Evolutionary conservation across 305 asterid genomes (phyloP).

Genomic region (Solanum aculeatissimum): DNA sequence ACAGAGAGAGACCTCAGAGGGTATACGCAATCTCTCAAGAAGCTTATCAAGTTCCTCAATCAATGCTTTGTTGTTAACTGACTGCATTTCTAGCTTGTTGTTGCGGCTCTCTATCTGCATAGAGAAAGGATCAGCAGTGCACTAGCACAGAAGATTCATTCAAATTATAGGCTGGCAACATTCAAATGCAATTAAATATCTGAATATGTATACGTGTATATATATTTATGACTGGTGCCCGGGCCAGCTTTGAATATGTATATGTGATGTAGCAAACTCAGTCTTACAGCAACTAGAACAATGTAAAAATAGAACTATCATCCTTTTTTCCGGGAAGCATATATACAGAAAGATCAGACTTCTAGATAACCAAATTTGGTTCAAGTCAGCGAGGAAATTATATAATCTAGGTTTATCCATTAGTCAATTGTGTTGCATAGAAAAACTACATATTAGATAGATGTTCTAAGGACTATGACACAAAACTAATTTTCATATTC

Average conservation of each 20-base stretch:
- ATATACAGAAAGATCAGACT: neutral
- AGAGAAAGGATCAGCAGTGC: conserved; percentile 4
- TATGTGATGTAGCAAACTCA: neutral
- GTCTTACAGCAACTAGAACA: neutral
- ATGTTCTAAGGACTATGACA: neutral
- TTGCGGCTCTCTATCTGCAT: conserved; percentile 92
- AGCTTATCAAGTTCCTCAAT: conserved; percentile 94
- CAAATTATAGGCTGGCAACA: neutral
- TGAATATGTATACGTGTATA: neutral
- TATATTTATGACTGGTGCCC: no score
- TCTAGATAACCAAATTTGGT: neutral
- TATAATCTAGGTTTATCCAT: neutral
- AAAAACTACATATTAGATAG: neutral
- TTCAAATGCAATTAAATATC: neutral
- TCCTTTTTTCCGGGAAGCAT: neutral
- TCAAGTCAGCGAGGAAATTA: neutral
- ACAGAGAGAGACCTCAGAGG: conserved; percentile 60
- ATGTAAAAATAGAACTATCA: neutral
- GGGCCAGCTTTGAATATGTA: neutral
- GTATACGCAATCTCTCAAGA: conserved; percentile 77
- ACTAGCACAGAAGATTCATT: conserved; percentile 13
- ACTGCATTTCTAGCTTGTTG: conserved; percentile 97
- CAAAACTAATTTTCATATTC: neutral
- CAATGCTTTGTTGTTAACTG: conserved; percentile 75
- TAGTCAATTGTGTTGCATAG: neutral